Base-by-base conservation (phyloP, 768 basidiomycete species). In the Saitozyma sp. region DNA sequence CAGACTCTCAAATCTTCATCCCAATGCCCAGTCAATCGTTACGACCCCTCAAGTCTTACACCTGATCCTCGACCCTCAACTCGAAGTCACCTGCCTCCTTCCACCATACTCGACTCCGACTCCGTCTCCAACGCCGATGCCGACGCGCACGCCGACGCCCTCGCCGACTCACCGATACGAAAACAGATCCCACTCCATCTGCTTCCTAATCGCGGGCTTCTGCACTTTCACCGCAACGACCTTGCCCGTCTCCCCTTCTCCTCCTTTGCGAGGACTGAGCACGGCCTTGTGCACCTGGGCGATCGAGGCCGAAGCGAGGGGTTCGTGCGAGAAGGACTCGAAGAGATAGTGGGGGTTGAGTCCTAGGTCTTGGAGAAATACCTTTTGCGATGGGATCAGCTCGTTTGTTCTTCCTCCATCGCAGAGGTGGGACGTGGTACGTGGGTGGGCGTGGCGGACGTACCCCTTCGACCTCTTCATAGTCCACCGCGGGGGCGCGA, bases 211-310 rank as follows among this genome's bases (percentile, higher is more conserved):
- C 41, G 87, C 89, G 2, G 91, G 92, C 71, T 94, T 95, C 81
- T 96, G 92, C 40, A 79, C 83, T 81, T 97, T 97, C 64, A 97
- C 93, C 0, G 93, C 94, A 85, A 88, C 88, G 42, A 81, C 61
- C 65, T 64, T 58, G 54, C 55, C 57, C 43, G 69, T 61, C 52
- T 53, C 40, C n/a, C 72, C 62, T 58, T 69, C 53, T 11, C 65
- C 68, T 6, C 59, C 61, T 40, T 78, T 80, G 19, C 61, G 54
- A 54, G 78, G 56, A 76, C 81, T 83, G 48, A 88, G 74, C n/a
- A 78, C 82, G 6, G 94, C 94, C 50, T 84, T 84, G 74, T 96
- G 93, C 0, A 96, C 94, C 75, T 96, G 94, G 0, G 93, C 93
- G 61, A 97, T 88, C 68, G 89, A 90, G 1, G 94, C 94, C 64